phyloP scores from a whole-genome alignment of 139 green algal genomes.

The Tetratostichococcus sp. region DNA sequence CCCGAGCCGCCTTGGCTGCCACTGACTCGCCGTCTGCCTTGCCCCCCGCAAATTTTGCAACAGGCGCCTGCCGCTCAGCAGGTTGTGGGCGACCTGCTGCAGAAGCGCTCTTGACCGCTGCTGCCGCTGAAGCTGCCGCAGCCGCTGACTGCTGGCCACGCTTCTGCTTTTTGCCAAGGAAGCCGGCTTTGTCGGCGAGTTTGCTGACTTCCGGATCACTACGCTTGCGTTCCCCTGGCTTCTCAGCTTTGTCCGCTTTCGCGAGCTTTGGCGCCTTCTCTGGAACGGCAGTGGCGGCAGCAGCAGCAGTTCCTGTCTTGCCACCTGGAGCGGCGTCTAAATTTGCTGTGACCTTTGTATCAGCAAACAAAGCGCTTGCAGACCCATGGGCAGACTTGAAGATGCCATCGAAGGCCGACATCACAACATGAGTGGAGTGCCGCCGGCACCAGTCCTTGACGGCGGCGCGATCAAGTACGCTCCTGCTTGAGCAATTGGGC shows the following conservation, averaged over 20 bases:
- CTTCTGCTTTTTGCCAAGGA: conserved; percentile 1
- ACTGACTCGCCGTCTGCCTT: neutral
- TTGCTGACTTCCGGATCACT: no score
- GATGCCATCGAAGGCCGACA: neutral
- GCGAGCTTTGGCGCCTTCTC: no score
- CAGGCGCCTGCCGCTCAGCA: neutral
- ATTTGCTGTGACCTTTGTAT: no score
- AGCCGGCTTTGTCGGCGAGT: neutral
- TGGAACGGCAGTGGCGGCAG: no score
- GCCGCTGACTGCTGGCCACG: neutral
- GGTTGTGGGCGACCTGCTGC: no score
- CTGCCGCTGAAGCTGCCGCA: neutral
- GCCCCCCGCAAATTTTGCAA: neutral
- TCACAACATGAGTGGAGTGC: neutral
- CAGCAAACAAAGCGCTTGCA: neutral
- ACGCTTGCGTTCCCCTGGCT: no score
- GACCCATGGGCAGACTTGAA: neutral
- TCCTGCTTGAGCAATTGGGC: no score
- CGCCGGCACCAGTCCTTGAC: neutral
- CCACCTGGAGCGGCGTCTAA: no score
- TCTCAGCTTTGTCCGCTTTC: no score
- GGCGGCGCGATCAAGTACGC: no score
- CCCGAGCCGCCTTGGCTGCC: neutral
- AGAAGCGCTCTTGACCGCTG: no score
- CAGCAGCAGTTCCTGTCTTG: no score